Evolutionary conservation across 257 asterid genomes (phyloP).

Genomic region (Nicotiana benthamiana): DNA sequence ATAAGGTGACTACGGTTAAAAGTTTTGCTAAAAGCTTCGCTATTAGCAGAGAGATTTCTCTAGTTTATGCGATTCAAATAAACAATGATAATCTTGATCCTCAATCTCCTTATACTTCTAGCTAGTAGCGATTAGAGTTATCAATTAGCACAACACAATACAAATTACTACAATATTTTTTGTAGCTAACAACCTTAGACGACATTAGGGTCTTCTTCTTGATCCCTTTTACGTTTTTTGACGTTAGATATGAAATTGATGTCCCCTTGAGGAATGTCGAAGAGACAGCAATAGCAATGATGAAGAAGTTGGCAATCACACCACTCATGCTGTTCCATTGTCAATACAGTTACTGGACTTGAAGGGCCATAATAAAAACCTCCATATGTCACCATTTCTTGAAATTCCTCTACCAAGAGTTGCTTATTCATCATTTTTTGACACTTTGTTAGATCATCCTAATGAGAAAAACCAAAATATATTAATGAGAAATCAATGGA

Average conservation of each 20-base stretch:
- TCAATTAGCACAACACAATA: background rate
- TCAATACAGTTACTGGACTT: constrained; percentile 67
- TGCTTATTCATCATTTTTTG: constrained; percentile 21
- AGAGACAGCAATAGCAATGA: background rate
- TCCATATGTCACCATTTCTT: background rate
- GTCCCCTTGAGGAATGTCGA: background rate
- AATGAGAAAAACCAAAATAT: background rate
- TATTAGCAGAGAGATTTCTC: constrained; percentile 3
- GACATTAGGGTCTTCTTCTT: background rate
- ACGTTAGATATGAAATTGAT: background rate
- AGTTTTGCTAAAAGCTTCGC: constrained; percentile 20
- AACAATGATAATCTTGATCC: background rate
- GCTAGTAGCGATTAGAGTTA: background rate
- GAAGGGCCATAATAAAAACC: constrained; percentile 23
- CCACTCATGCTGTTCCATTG: constrained; percentile 14
- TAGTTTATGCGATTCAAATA: background rate
- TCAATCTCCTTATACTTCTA: background rate
- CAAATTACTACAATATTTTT: background rate
- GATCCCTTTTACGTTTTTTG: constrained; percentile 41
- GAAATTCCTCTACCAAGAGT: constrained; percentile 6
- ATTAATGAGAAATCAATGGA: background rate
- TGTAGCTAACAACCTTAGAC: background rate
- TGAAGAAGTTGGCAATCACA: constrained; percentile 3
- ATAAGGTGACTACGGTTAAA: background rate
- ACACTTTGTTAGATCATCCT: constrained; percentile 55